phyloP scores from a whole-genome alignment of 305 asterid genomes.

The Solanum chacoense region DNA sequence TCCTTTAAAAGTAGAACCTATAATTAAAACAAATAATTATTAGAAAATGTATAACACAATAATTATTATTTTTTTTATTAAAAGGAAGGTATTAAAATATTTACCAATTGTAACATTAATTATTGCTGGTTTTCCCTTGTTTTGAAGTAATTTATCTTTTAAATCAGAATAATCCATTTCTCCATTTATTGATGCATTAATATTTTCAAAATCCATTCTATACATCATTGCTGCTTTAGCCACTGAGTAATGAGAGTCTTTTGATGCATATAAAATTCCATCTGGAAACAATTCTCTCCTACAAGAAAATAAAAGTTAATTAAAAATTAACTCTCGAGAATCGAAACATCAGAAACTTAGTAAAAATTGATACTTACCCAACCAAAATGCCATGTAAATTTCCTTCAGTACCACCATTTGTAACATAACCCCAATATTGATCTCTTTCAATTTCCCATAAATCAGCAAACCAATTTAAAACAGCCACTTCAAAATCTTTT shows the following conservation, averaged over 20 bases:
- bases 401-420: background rate
- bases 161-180: slow-evolving; percentile 13
- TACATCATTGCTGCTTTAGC: slow-evolving; percentile 15
- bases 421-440: background rate
- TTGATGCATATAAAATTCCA: slow-evolving; percentile 4
- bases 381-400: background rate
- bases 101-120: background rate
- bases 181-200: slow-evolving; percentile 1
- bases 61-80: background rate
- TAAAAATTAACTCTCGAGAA: background rate
- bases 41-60: background rate
- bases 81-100: background rate
- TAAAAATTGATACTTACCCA: background rate
- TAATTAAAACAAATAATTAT: background rate
- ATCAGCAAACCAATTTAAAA: background rate
- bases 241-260: slow-evolving; percentile 8
- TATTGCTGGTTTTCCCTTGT: slow-evolving; percentile 15
- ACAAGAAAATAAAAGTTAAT: background rate
- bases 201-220: slow-evolving; percentile 5
- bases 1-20: slow-evolving; percentile 2
- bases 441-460: background rate
- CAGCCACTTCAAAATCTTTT: background rate
- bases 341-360: background rate
- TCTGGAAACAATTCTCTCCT: background rate
- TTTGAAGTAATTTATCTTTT: background rate